Evolutionary conservation across 306 rosid genomes (phyloP), one percentile per base, ranked within the genome.

Genomic region (Corylus avellana): DNA sequence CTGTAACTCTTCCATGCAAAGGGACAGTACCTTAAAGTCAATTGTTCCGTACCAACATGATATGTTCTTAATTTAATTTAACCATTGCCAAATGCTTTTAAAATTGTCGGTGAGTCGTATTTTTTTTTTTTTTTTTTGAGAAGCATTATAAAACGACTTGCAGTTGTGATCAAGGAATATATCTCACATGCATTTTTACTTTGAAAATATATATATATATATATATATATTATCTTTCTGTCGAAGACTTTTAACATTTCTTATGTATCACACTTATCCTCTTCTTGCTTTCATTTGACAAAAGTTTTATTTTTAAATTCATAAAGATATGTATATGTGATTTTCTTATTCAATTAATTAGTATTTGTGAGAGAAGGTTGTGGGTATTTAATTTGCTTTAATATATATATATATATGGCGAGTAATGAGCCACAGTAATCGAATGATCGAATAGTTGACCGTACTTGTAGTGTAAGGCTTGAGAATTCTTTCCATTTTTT

Each of bases 1-100:
- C 27, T 22, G 22, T n/a, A 20, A 25, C 13, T 73, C 76, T 76
- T 73, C 10, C 22, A 86, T 51, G 77, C 57, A 39, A 5, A 51
- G 2, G 35, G 35, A 78, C 80, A 80, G 25, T 22, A 22, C 25
- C 25, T 22, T 17, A 25, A 37, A n/a, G 48, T 67, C 55, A 50
- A 3, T 27, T 78, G 58, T 58, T 82, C 92, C 90, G 87, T 89
- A 89, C 92, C 72, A 66, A 79, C 72, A 58, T 59, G 57, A 73
- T 12, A 70, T 12, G 48, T n/a, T 47, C 17, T 74, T 32, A 32
- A 2, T 73, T 78, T 72, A 59, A 20, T 39, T 72, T 62, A 56
- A 47, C 12, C 11, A 55, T 56, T 79, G 72, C 54, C 50, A 74
- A 72, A 66, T 61, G 12, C 27, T 50, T 47, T 73, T 73, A 29